Evolutionary conservation across 495 filamentous ascomycete species (phyloP), one percentile per base, ranked within the genome.

Genomic region (Gamarada debralockiae): DNA sequence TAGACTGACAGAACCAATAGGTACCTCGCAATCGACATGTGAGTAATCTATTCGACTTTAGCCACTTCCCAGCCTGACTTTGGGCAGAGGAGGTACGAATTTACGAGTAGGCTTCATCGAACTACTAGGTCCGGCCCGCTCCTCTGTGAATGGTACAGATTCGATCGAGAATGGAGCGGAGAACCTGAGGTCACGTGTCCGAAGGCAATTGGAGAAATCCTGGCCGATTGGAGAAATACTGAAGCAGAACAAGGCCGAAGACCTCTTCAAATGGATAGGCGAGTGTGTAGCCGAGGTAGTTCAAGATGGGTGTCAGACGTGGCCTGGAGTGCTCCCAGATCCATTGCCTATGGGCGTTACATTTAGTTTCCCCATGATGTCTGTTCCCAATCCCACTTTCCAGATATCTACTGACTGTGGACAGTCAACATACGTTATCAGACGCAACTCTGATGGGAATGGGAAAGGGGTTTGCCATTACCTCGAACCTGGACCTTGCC

Each of bases 391-490:
- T 25, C 25, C 15, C 18, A 55, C 13, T 33, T 25, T 41, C 31
- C 13, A 14, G 3, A 43, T 13, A 29, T 5, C 6, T 48, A 27
- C 44, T 63, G 13, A 63, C 21, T 24, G 9, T 37, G 1, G 1
- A 20, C 45, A 86, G 82, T 63, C 89, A 95, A 75, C 76, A 78
- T 50, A 83, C 85, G 20, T 72, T 92, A 42, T 75, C 85, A 14
- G 80, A 90, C 53, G 89, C 89, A 9, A 86, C 82, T 4, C 67
- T 95, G 34, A 90, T 90, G 85, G 78, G 85, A 5, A 92, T 92
- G 88, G 89, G 89, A 24, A 92, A 95, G 69, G 89, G 89, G 20
- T 95, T 92, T 57, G 82, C 85, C 24, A 86, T 92, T 39, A 83
- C 79, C 0, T 82, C 82, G 2, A 78, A 86, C 36, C 73, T 89